A percentile compares a stretch with the other conserved stretches of the same genome.
phyloP scores from a whole-genome alignment of 2,329 filamentous ascomycete species.

The Epichloe baconii region DNA sequence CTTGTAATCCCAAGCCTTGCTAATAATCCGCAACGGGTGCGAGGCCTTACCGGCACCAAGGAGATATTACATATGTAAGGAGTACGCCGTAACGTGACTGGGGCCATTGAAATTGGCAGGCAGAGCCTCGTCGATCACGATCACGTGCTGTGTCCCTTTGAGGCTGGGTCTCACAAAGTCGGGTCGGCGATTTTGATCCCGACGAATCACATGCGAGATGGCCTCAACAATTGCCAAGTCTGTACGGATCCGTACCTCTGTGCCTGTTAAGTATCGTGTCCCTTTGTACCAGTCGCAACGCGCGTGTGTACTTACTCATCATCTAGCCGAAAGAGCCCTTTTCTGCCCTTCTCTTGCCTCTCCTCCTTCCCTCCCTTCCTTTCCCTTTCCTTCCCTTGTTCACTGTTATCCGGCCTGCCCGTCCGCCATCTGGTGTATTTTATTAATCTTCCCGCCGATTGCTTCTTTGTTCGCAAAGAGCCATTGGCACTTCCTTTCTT shows the following conservation, averaged over 20 bases:
- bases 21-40: background rate
- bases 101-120: too few species aligned
- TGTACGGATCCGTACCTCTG: too few species aligned
- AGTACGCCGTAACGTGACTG: too few species aligned
- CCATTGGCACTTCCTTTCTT: slow-evolving; percentile 14
- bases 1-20: background rate
- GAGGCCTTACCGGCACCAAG: too few species aligned
- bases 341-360: slow-evolving; percentile 7
- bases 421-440: slow-evolving; percentile 8
- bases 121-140: background rate
- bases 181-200: slow-evolving; percentile 2
- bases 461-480: background rate
- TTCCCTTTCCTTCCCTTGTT: slow-evolving; percentile 9
- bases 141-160: slow-evolving; percentile 5
- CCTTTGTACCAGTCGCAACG: background rate
- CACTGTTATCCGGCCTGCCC: slow-evolving; percentile 11
- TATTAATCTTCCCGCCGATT: slow-evolving; percentile 8
- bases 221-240: too few species aligned
- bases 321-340: background rate
- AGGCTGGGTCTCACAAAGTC: background rate
- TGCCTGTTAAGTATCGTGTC: background rate
- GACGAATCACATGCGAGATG: slow-evolving; percentile 21
- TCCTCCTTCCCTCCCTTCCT: slow-evolving; percentile 8
- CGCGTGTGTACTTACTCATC: slow-evolving; percentile 1
- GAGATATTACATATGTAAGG: too few species aligned